These are phyloP conservation scores for Podospora comata DNA, from an alignment of 495 filamentous ascomycete species.

Conservation along the genomic window DNA sequence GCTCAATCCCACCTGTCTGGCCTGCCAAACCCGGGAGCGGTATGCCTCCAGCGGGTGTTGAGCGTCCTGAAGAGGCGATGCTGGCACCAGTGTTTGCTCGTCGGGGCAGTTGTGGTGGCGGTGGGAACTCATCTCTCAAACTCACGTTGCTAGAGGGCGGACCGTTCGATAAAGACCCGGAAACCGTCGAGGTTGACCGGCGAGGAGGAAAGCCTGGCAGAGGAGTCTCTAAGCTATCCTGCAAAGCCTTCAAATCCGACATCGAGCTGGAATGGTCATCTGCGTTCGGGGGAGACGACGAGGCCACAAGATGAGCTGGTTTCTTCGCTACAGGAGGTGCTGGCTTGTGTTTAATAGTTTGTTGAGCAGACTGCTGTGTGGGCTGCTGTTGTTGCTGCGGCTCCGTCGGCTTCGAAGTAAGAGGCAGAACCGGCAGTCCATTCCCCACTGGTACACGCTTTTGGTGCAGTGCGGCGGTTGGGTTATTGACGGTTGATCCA, in stretches of 20 bases:
- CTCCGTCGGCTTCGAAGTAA: slow-evolving; percentile 28
- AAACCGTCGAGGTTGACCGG: slow-evolving; percentile 13
- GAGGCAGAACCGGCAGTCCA: slow-evolving; percentile 32
- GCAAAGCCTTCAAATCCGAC: slow-evolving; percentile 5
- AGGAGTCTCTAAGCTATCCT: slow-evolving; percentile 2
- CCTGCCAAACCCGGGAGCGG: slow-evolving; percentile 24
- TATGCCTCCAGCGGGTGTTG: slow-evolving; percentile 24
- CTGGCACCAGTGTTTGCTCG: slow-evolving; percentile 20
- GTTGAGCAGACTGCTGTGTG: slow-evolving; percentile 32
- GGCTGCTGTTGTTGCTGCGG: slow-evolving; percentile 36
- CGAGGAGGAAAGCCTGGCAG: slow-evolving; percentile 14
- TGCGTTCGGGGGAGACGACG: slow-evolving; percentile 36
- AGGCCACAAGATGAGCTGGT: slow-evolving; percentile 47
- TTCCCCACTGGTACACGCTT: slow-evolving; percentile 24
- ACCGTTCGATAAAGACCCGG: background rate
- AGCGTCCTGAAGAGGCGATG: slow-evolving; percentile 11
- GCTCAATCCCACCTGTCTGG: background rate
- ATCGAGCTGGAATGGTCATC: background rate
- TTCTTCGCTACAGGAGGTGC: slow-evolving; percentile 55
- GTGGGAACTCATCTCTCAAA: background rate
- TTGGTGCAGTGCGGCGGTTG: slow-evolving; percentile 11
- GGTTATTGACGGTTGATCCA: slow-evolving; percentile 1
- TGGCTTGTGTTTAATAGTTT: slow-evolving; percentile 38
- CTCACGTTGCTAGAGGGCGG: slow-evolving; percentile 14
- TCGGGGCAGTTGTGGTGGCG: slow-evolving; percentile 19